A percentile compares a stretch with the other conserved stretches of the same genome.
These are phyloP conservation scores for Paramecium primaurelia DNA, from an alignment of 73 alveolate species.

Conservation along the genomic window DNA sequence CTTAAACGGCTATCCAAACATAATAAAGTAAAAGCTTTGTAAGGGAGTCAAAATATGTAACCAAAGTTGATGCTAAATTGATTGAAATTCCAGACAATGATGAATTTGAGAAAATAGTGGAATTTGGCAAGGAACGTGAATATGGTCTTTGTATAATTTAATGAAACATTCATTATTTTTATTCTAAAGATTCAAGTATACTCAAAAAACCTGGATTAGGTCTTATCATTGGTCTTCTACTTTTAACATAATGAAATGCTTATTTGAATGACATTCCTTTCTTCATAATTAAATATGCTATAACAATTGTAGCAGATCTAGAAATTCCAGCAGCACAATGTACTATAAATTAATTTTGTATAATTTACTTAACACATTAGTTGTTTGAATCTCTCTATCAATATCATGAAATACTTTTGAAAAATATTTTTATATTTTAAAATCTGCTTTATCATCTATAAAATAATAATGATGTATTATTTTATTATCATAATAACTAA, in stretches of 20 bases:
- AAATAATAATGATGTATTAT: neutral
- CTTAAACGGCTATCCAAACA: slow-evolving; percentile 19
- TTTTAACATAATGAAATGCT: slow-evolving; percentile 64
- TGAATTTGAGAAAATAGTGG: neutral
- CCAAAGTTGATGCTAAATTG: neutral
- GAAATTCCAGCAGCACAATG: slow-evolving; percentile 81
- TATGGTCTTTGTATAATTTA: slow-evolving; percentile 9
- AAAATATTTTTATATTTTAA: slow-evolving; percentile 6
- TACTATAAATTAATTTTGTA: slow-evolving; percentile 44
- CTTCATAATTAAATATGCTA: slow-evolving; percentile 77
- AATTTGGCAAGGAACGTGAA: slow-evolving; percentile 20
- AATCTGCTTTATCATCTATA: neutral
- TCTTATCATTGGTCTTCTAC: slow-evolving; percentile 72
- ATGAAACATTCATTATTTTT: slow-evolving; percentile 15
- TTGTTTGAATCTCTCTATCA: neutral
- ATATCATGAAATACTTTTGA: neutral
- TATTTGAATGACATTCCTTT: slow-evolving; percentile 40
- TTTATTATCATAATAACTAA: neutral
- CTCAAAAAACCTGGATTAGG: slow-evolving; percentile 66
- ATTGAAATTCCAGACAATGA: slow-evolving; percentile 21
- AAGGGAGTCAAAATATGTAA: neutral
- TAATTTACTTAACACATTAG: neutral
- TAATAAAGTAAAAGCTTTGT: neutral
- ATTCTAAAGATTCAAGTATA: neutral
- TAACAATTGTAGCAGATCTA: slow-evolving; percentile 77